These are phyloP conservation scores for Fusarium sp. DNA, from an alignment of 2,329 filamentous ascomycete genomes.

Conservation along the genomic window DNA sequence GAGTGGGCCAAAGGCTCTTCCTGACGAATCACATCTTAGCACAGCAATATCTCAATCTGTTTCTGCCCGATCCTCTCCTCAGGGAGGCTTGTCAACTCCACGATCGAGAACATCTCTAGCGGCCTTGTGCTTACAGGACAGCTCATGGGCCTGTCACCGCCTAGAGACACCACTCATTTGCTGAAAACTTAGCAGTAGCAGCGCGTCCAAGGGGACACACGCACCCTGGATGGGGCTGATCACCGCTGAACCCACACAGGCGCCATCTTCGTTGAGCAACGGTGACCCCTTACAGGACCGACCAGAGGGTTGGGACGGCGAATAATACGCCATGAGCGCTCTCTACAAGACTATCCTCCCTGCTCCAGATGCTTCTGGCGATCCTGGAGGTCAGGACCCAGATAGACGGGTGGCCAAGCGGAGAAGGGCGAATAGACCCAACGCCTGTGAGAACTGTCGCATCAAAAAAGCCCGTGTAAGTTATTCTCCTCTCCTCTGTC, in stretches of 20 bases:
- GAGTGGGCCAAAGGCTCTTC: neutral
- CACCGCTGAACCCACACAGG: neutral
- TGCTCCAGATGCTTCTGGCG: conserved; percentile 6
- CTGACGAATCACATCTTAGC: conserved; percentile 8
- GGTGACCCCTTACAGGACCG: conserved; percentile 4
- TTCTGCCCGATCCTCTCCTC: conserved; percentile 13
- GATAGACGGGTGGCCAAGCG: conserved; percentile 18
- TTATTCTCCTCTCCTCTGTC: neutral
- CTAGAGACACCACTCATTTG: neutral
- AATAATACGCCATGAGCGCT: conserved; percentile 7
- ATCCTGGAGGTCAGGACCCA: conserved; percentile 12
- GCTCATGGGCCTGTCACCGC: neutral
- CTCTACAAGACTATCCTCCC: conserved; percentile 20
- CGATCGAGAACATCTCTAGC: conserved; percentile 24
- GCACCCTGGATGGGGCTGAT: neutral
- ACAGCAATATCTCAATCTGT: conserved; percentile 16
- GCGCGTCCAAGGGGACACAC: neutral
- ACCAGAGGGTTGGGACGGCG: too few relatives aligned
- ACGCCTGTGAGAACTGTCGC: conserved; percentile 34
- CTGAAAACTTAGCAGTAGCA: neutral
- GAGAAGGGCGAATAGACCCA: conserved; percentile 28
- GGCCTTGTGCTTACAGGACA: conserved; percentile 1
- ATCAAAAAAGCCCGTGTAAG: conserved; percentile 36
- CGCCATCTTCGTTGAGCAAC: neutral
- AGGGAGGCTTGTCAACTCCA: conserved; percentile 27